Base-by-base conservation (phyloP, 192 early-diverging fungal genomes). In the Coemansia erecta region DNA sequence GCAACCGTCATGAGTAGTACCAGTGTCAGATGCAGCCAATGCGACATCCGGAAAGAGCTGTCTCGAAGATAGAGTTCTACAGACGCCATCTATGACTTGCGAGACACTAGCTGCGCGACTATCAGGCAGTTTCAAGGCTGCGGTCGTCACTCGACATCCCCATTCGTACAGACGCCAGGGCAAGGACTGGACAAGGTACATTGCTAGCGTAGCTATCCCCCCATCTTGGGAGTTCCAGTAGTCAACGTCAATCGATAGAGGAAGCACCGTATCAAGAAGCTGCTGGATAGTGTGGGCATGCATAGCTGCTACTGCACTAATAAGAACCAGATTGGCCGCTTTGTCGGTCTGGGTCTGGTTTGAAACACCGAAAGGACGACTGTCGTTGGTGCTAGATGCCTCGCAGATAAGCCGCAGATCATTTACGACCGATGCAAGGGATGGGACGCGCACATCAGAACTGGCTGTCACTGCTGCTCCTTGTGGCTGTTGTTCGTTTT, bases 201-300 rank as follows among this genome's bases (percentile, higher is more conserved):
- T 3, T 0, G 40, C 54, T 14, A 72, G 45, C 58, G 77, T 66
- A 8, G 75, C 18, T 5, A 61, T 49, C 23, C 72, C 82, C 26
- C 77, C 77, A 33, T 77, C 72, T 26, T 85, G 70, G 0, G 77
- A 60, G 44, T 82, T 73, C 89, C 89, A 91, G 60, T 88, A 91
- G 42, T 84, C 64, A 40, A 89, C 84, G 40, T 86, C 81, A 18
- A 77, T 72, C 2, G 83, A 77, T 31, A 89, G 47, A 8, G 86
- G 86, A 46, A 91, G 63, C 14, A 82, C 84, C 0, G 82, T 63
- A 18, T 83, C 74, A 26, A 91, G 61, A 10, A 91, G 77, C 11
- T 72, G 76, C 26, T 77, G 72, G 12, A 88, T 65, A 0, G 85
- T 58, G 21, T 80, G 80, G 2, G 82, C 85, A 52, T 91, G 84